Base-by-base conservation (phyloP, 2,329 filamentous ascomycete species). In the Phaeoacremonium minimum region DNA sequence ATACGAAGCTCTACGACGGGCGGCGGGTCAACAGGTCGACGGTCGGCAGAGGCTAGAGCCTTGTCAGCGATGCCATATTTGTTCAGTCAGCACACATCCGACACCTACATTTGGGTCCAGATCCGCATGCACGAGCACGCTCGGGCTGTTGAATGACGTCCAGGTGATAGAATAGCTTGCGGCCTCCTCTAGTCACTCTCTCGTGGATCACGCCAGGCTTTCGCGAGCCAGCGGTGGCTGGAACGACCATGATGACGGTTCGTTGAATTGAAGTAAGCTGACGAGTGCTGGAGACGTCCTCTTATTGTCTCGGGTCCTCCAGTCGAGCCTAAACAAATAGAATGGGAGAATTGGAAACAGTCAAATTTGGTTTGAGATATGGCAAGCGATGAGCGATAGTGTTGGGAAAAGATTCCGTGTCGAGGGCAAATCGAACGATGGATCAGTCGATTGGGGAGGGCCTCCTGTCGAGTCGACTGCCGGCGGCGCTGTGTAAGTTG, bases 61-160 rank as follows among this genome's bases (percentile, higher is more conserved):
- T 9, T 26, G 22, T 26, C 9, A 26, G 22, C 22, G 9, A 26
- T 26, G 22, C 9, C 9, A 9, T 9, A n/a, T n/a, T 9, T 9
- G 22, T 26, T 26, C 9, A 26, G 22, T 26, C 42, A 45, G 50
- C 49, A 50, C 45, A 44, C 44, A 15, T 39, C 8, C 18, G 5
- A 17, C n/a, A 50, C 83, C 64, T 73, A 95, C 88, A 95, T 68
- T 97, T 97, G 36, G 88, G 88, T 42, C 93, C 93, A 37, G 89
- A 90, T 53, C 93, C 93, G 61, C 93, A 98, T 37, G 93, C 93
- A 69, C 93, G 79, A 33, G 93, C 91, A 53, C 90, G 86, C 66
- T 95, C 85, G 15, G 93, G 93, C 60, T 97, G 88, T 64, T 98
- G 93, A 51, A 96, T 82, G 38, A 97, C 89, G 41, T 78, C 80